Conservation (phyloP, 2,329 filamentous ascomycete genomes). For the Penicillium aurantiogriseum region DNA sequence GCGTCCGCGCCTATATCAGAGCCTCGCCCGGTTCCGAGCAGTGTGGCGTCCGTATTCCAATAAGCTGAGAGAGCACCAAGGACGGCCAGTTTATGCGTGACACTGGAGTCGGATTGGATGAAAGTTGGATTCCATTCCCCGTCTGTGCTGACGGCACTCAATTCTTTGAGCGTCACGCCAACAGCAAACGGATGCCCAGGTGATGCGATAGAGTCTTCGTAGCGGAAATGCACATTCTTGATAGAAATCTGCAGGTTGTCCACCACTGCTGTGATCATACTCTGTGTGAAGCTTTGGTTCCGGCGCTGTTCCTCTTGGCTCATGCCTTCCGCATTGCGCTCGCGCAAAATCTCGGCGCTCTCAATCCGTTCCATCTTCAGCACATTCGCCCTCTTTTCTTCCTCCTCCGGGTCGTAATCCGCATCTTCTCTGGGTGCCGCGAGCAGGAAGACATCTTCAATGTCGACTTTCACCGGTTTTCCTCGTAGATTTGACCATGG, state of each 20-base stretch:
- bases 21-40: constrained; percentile 80
- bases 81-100: constrained; percentile 90
- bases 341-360: constrained; percentile 90
- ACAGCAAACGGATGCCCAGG: constrained; percentile 93
- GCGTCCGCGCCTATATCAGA: constrained; percentile 57
- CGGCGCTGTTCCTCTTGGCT: constrained; percentile 94
- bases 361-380: constrained; percentile 99
- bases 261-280: constrained; percentile 91
- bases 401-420: constrained; percentile 88
- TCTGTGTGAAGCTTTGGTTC: constrained; percentile 96
- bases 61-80: constrained; percentile 89
- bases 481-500: constrained; percentile 97
- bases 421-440: constrained; percentile 95
- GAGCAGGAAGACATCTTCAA: constrained; percentile 94
- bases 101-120: constrained; percentile 78
- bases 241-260: constrained; percentile 97
- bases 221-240: constrained; percentile 97
- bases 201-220: constrained; percentile 94
- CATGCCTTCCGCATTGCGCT: constrained; percentile 87
- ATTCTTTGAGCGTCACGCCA: constrained; percentile 88
- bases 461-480: constrained; percentile 89
- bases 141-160: constrained; percentile 95
- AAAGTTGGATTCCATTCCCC: constrained; percentile 94
- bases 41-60: constrained; percentile 91
- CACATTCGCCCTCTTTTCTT: constrained; percentile 79